Evolutionary conservation across 2,329 filamentous ascomycete genomes (phyloP).

Genomic region (Helminthosporium solani): DNA sequence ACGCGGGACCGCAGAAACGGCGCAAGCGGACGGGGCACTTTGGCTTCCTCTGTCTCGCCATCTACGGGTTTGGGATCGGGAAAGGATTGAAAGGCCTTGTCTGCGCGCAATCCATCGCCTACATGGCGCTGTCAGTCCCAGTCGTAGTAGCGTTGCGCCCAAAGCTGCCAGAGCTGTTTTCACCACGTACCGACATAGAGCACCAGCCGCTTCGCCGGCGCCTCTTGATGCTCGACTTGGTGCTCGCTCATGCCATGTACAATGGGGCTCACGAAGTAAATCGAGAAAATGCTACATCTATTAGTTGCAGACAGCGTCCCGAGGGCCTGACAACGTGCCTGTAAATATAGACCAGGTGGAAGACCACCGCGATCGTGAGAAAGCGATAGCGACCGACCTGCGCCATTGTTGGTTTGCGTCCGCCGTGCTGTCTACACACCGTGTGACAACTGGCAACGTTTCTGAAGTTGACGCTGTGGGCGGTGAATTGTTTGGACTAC

Average conservation of each 20-base stretch:
- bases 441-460: constrained; percentile 26
- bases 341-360: constrained; percentile 90
- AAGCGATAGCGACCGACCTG: constrained; percentile 74
- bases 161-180: neutral
- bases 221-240: constrained; percentile 66
- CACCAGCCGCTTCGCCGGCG: constrained; percentile 86
- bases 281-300: constrained; percentile 80
- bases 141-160: constrained; percentile 4
- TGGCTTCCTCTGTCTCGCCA: constrained; percentile 57
- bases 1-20: constrained; percentile 90
- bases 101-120: constrained; percentile 89
- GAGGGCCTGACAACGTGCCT: constrained; percentile 14
- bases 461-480: constrained; percentile 18
- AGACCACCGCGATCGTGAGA: constrained; percentile 81
- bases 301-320: constrained; percentile 10
- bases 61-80: constrained; percentile 68
- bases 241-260: constrained; percentile 92
- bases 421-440: no score
- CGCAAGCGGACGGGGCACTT: constrained; percentile 76
- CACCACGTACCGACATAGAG: constrained; percentile 75
- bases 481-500: no score
- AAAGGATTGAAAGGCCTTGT: constrained; percentile 95
- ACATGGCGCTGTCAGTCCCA: constrained; percentile 5
- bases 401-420: no score
- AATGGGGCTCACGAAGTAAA: constrained; percentile 97